A percentile compares a stretch with the other conserved stretches of the same genome.
These are phyloP conservation scores for Carallia pectinifolia DNA, from an alignment of 345 rosid species.

Conservation along the genomic window DNA sequence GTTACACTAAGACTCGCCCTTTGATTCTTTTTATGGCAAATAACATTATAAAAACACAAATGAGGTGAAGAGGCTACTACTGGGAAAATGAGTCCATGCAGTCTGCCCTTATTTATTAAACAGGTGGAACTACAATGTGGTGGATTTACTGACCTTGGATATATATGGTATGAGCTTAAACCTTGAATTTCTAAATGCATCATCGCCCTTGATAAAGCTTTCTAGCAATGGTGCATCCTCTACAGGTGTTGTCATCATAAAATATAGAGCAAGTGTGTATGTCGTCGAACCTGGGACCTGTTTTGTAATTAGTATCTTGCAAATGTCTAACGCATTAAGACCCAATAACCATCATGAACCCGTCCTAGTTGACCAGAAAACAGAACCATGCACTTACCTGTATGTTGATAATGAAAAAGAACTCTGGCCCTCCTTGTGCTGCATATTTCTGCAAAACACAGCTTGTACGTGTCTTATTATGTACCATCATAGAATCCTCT, in stretches of 20 bases:
- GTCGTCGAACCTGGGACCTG: slow-evolving; percentile 95
- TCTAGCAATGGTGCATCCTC: slow-evolving; percentile 75
- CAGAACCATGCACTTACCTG: slow-evolving; percentile 47
- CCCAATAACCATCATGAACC: neutral
- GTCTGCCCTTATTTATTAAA: neutral
- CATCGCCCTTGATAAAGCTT: slow-evolving; percentile 78
- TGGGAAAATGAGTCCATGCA: neutral
- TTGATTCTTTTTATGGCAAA: too few species aligned
- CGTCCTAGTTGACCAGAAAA: slow-evolving; percentile 9
- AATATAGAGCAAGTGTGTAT: slow-evolving; percentile 76
- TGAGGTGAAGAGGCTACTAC: neutral
- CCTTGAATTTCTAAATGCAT: slow-evolving; percentile 86
- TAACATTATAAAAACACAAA: too few species aligned
- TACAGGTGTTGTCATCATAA: slow-evolving; percentile 80
- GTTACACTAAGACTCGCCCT: too few species aligned
- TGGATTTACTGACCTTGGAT: slow-evolving; percentile 60
- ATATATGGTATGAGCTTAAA: slow-evolving; percentile 98
- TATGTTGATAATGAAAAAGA: slow-evolving; percentile 84
- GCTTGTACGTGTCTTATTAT: slow-evolving; percentile 8
- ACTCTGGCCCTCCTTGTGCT: slow-evolving; percentile 80
- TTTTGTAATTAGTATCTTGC: slow-evolving; percentile 15
- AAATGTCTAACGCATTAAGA: neutral
- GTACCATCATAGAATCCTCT: neutral
- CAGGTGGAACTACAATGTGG: neutral
- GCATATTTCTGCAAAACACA: slow-evolving; percentile 76